Base-by-base conservation (phyloP, 352 stramenopile species). In the Nothophytophthora sp. region DNA sequence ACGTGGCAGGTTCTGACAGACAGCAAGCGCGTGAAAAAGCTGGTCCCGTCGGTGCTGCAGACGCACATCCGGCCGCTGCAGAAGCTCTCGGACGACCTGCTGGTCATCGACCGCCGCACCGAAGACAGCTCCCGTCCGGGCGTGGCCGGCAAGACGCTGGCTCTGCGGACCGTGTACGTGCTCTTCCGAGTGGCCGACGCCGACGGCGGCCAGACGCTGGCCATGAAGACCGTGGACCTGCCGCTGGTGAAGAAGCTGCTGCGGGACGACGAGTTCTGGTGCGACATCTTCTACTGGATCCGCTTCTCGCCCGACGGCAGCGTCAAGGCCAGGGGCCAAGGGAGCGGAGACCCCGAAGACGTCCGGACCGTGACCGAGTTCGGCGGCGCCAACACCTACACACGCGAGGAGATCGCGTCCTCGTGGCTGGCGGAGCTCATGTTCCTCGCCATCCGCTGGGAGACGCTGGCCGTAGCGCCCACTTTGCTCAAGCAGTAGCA, bases 231-330 rank as follows among this genome's bases (percentile, higher is more conserved):
- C 30, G 67, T 88, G 27, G 71, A 84, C 60, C 43, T 75, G 39
- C 72, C 69, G 28, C 47, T 70, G 20, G 67, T 81, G 22, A 75
- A 78, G 43, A 55, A 63, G 22, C 35, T 71, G 40, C 53, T 88
- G 33, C 50, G 48, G 1, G 44, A 64, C 15, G 52, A 79, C 36
- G 72, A 88, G 48, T 30, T 63, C 23, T 88, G 74, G 74, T 82
- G 69, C 58, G 69, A 88, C 38, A 73, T 86, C 40, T 84, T 84
- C 54, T 88, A 88, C 50, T 88, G 73, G 71, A 72, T 82, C 55
- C 64, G 73, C 38, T 78, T 80, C 38, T 45, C 67, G 11, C 53
- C 62, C 2, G 13, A 60, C 33, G 20, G 48, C 24, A 34, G 12
- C 5, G 45, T 63, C 29, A 33, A 15, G 16, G 29, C 37, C 13